Percentiles rank a stretch among this genome's conserved stretches.
These are phyloP conservation scores for Saprolegnia parasitica DNA, from an alignment of 352 stramenopile genomes.

Conservation along the genomic window DNA sequence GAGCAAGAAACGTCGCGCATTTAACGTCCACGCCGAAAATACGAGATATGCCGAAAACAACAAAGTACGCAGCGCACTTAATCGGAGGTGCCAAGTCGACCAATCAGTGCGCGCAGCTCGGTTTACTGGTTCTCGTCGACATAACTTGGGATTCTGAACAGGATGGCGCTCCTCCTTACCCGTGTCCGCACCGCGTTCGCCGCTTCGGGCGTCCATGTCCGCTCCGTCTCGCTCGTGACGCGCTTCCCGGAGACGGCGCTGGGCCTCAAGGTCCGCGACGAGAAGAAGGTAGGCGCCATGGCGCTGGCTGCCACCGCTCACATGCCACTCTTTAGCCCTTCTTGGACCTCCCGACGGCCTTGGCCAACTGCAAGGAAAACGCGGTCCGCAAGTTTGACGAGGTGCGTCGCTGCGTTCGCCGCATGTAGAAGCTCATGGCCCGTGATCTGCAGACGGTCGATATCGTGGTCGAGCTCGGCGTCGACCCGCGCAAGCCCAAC, in stretches of 20 bases:
- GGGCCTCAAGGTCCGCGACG: constrained; percentile 54
- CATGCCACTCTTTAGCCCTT: constrained; percentile 38
- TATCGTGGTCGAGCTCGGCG: constrained; percentile 75
- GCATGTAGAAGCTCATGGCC: not conserved
- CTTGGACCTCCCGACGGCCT: constrained; percentile 53
- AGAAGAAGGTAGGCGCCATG: constrained; percentile 42
- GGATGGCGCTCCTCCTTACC: constrained; percentile 23
- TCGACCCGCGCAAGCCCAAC: constrained; percentile 85
- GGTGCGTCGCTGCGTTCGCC: constrained; percentile 32
- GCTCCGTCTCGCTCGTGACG: constrained; percentile 12
- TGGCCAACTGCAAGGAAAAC: constrained; percentile 53
- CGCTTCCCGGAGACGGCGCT: constrained; percentile 42
- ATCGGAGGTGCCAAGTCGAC: not conserved
- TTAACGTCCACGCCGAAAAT: too few species aligned
- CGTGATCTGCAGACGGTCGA: constrained; percentile 57
- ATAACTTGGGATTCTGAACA: constrained; percentile 3
- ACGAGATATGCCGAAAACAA: not conserved
- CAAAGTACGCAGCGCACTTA: not conserved
- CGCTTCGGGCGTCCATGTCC: constrained; percentile 11
- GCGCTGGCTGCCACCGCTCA: not conserved
- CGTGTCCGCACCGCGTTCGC: not conserved
- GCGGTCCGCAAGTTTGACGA: constrained; percentile 81
- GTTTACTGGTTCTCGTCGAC: constrained; percentile 3
- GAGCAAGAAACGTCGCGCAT: too few species aligned
- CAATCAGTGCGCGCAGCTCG: not conserved